phyloP scores from a whole-genome alignment of 495 filamentous ascomycete species.

The Amorphotheca resinae region DNA sequence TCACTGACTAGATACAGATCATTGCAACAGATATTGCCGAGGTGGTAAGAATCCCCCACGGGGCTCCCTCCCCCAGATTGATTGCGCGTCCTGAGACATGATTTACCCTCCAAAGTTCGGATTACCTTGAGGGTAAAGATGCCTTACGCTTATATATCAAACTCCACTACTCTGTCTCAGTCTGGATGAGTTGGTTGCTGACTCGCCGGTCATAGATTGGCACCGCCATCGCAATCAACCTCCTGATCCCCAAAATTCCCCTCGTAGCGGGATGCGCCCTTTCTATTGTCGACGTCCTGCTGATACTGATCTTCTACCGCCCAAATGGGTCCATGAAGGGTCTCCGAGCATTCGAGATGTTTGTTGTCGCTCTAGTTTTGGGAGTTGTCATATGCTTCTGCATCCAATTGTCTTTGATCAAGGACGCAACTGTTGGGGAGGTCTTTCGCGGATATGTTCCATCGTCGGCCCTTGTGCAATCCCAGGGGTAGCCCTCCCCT shows the following conservation, averaged over 20 bases:
- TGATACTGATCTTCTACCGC: constrained; percentile 78
- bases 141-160: no score
- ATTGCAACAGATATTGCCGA: constrained; percentile 88
- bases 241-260: constrained; percentile 64
- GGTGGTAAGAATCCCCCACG: no score
- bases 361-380: constrained; percentile 66
- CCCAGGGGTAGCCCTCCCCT: constrained; percentile 37
- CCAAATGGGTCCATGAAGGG: constrained; percentile 61
- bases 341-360: constrained; percentile 65
- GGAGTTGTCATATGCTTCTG: constrained; percentile 87
- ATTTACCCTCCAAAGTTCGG: neutral
- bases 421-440: constrained; percentile 52
- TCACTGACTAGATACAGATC: constrained; percentile 31
- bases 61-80: no score
- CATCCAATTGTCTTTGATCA: constrained; percentile 72
- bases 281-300: constrained; percentile 70
- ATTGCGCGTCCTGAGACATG: neutral
- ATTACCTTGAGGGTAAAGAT: no score
- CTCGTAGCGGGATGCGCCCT: constrained; percentile 80
- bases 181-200: neutral
- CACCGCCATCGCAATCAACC: constrained; percentile 79
- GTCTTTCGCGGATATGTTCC: constrained; percentile 81
- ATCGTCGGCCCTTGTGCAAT: constrained; percentile 58
- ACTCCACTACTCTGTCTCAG: no score
- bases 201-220: constrained; percentile 37